Percentiles rank a stretch among this genome's conserved stretches.
phyloP scores from a whole-genome alignment of 371 early-diverging fungal genomes.

The Mucor plumbeus region DNA sequence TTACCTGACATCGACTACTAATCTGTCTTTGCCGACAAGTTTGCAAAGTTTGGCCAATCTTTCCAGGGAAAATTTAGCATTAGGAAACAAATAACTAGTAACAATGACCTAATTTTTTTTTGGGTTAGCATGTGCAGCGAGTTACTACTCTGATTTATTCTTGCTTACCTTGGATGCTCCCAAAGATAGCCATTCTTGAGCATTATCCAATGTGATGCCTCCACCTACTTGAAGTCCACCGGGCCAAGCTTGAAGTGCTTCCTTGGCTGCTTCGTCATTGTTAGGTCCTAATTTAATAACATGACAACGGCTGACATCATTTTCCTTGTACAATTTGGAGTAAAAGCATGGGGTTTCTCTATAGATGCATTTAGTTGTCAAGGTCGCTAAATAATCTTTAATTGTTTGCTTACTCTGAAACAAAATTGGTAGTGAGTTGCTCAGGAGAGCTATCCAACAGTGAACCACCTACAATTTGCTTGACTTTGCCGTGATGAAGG shows the following conservation, averaged over 20 bases:
- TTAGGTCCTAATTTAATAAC: slow-evolving; percentile 92
- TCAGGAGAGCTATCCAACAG: slow-evolving; percentile 71
- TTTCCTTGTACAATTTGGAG: slow-evolving; percentile 76
- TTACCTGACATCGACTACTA: slow-evolving; percentile 92
- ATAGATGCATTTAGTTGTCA: not conserved
- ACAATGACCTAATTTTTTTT: slow-evolving; percentile 78
- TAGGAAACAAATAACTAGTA: slow-evolving; percentile 92
- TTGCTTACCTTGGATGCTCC: slow-evolving; percentile 81
- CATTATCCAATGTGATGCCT: slow-evolving; percentile 91
- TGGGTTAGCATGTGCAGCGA: not conserved
- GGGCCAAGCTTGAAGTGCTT: slow-evolving; percentile 88
- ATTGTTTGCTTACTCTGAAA: slow-evolving; percentile 65
- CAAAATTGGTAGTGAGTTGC: slow-evolving; percentile 88
- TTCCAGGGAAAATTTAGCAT: slow-evolving; percentile 70
- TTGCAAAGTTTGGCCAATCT: slow-evolving; percentile 68
- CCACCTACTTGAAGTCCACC: slow-evolving; percentile 92
- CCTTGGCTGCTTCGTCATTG: slow-evolving; percentile 87
- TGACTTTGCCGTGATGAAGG: slow-evolving; percentile 95
- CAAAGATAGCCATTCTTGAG: slow-evolving; percentile 80
- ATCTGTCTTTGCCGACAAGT: slow-evolving; percentile 74
- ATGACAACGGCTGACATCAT: slow-evolving; percentile 86
- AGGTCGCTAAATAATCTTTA: too few relatives aligned
- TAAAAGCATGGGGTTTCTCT: slow-evolving; percentile 82
- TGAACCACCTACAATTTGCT: slow-evolving; percentile 97
- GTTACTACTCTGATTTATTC: not conserved